A percentile compares a stretch with the other conserved stretches of the same genome.
Conservation (phyloP, 2,329 filamentous ascomycete species). For the Byssochlamys sp. region DNA sequence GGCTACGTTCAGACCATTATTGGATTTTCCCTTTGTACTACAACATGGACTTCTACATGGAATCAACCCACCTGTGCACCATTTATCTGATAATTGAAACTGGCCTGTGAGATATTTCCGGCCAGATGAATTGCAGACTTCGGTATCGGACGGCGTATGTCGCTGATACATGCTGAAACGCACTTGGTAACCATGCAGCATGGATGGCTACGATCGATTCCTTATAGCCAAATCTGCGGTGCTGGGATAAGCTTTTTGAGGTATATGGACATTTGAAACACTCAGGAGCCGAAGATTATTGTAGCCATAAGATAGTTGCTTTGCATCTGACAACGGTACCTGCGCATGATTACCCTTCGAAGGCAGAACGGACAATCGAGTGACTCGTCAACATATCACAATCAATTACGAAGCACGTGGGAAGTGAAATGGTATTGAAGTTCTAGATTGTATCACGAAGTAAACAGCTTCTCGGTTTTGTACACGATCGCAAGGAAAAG, state of each 20-base stretch:
- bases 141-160: neutral
- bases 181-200: neutral
- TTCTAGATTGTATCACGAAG: slow-evolving; percentile 14
- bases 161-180: neutral
- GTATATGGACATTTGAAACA: neutral
- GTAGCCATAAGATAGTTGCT: neutral
- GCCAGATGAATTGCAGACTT: neutral
- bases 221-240: neutral
- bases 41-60: neutral
- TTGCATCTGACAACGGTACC: neutral
- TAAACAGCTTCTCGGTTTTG: slow-evolving; percentile 30
- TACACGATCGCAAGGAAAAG: slow-evolving; percentile 28
- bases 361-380: neutral
- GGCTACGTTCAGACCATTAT: neutral
- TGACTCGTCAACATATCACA: neutral
- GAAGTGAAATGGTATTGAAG: slow-evolving; percentile 26
- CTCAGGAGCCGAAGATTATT: neutral
- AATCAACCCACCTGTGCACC: neutral
- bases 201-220: neutral
- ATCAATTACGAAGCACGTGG: slow-evolving; percentile 2
- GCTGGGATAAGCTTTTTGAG: neutral
- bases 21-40: neutral
- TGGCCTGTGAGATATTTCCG: neutral
- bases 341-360: neutral
- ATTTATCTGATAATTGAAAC: neutral